Base-by-base conservation (phyloP, 2,329 filamentous ascomycete genomes). In the Pyricularia grisea region DNA sequence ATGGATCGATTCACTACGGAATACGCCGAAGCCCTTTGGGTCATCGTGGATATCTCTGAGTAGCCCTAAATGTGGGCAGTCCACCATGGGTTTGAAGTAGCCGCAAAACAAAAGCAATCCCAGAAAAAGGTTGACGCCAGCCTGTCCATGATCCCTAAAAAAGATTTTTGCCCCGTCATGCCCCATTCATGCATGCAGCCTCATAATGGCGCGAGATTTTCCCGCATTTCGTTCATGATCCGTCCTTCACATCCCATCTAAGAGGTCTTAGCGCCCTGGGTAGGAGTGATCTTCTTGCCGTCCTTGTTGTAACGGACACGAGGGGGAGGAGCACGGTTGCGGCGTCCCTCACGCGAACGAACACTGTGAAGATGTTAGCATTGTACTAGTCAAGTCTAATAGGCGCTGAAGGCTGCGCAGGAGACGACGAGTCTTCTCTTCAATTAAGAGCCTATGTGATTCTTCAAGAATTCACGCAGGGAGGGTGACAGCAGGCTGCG, bases 231-330 rank as follows among this genome's bases (percentile, higher is more conserved):
- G 17, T 58, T 66, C 36, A 55, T 61, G 58, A 55, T n/a, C 65
- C 65, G 4, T 27, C 65, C 31, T 27, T 67, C 33, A 67, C 58
- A 28, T 61, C 58, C 58, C 23, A 61, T 61, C 58, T 61, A 61
- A 68, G 82, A 78, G 77, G 85, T 85, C 86, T 92, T 92, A 79
- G 87, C 86, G 76, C 86, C 85, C 84, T 93, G 90, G 80, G 91
- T 91, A 76, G 94, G 93, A 82, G 90, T 91, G 82, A 99, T 90
- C 92, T 99, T 99, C 93, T 99, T 99, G 88, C 94, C 94, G 81
- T 99, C 95, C 91, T 98, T 97, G 92, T 99, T 99, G 93, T 97
- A 99, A 79, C 95, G 89, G 79, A 99, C 94, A 81, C 95, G 90
- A 80, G 95, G 95, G 77, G 95, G 95, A 79, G 95, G 96, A 79